Conservation (phyloP, 1,284 basidiomycete species). For the Paramarasmius palmivorus region DNA sequence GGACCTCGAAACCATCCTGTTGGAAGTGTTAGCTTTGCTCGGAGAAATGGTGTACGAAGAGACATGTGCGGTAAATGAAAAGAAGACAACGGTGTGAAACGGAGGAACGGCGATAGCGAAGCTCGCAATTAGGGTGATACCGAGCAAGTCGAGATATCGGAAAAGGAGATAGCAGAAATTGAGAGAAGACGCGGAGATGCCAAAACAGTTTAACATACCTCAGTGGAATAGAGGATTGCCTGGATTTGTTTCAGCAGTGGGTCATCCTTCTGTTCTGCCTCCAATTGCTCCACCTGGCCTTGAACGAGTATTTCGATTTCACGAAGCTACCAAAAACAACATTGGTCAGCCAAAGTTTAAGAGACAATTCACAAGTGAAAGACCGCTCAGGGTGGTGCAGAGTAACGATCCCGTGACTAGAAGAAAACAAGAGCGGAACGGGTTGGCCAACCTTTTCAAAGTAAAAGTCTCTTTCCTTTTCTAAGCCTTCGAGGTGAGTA, state of each 20-base stretch:
- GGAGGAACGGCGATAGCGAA: too few species aligned
- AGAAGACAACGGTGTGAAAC: neutral
- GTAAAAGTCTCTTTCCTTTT: constrained; percentile 98
- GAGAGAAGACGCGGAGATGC: neutral
- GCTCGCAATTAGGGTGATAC: neutral
- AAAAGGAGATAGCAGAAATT: neutral
- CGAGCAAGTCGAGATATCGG: neutral
- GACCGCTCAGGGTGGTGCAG: too few species aligned
- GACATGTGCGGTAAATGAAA: neutral
- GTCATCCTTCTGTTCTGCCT: constrained; percentile 63
- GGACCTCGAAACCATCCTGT: constrained; percentile 75
- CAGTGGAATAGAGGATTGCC: constrained; percentile 92
- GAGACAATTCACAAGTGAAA: too few species aligned
- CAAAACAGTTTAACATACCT: constrained; percentile 51
- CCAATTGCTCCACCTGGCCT: constrained; percentile 64
- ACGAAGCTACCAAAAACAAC: constrained; percentile 61
- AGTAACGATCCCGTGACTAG: too few species aligned
- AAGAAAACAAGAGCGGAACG: too few species aligned
- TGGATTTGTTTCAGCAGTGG: constrained; percentile 83
- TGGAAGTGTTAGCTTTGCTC: neutral
- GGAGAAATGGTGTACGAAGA: neutral
- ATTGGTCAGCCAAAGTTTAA: neutral
- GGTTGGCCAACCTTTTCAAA: constrained; percentile 81
- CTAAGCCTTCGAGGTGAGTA: constrained; percentile 81
- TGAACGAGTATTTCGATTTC: constrained; percentile 95